Evolutionary conservation across 495 filamentous ascomycete genomes (phyloP).

Genomic region (Rhizodiscina lignyota): DNA sequence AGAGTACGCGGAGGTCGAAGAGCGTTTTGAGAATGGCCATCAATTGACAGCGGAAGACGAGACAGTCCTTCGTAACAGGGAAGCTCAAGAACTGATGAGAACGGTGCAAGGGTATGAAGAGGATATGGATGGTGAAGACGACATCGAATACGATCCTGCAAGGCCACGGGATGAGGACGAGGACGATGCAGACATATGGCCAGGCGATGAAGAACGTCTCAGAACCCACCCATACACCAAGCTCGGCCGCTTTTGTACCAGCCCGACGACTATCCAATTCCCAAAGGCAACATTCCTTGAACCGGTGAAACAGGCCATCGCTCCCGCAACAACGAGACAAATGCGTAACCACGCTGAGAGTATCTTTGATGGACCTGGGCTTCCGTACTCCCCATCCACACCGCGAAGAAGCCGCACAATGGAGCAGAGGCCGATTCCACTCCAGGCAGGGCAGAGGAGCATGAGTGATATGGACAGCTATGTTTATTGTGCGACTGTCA

Average conservation of each 20-base stretch:
- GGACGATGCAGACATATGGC: conserved; percentile 15
- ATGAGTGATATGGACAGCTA: conserved; percentile 86
- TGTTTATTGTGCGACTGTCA: conserved; percentile 57
- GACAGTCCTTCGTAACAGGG: too few relatives aligned
- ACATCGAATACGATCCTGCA: conserved; percentile 3
- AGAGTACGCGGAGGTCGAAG: conserved; percentile 17
- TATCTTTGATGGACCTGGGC: conserved; percentile 52
- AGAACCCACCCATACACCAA: conserved; percentile 45
- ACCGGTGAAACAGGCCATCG: conserved; percentile 48
- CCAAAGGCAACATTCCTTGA: conserved; percentile 49
- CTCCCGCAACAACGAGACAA: conserved; percentile 52
- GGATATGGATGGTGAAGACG: conserved; percentile 5
- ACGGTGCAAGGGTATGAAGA: conserved; percentile 1
- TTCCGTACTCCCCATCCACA: conserved; percentile 58
- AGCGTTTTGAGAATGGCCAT: conserved; percentile 3
- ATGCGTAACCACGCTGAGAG: conserved; percentile 48
- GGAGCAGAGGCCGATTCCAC: conserved; percentile 48
- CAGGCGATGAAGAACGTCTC: conserved; percentile 13
- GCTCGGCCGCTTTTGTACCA: conserved; percentile 43
- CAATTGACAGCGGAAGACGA: too few relatives aligned
- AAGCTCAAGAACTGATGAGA: too few relatives aligned
- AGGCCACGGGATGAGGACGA: conserved; percentile 35
- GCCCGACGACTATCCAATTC: conserved; percentile 53
- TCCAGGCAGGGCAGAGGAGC: conserved; percentile 49
- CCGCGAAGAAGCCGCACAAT: conserved; percentile 28